Evolutionary conservation across 2,329 filamentous ascomycete species (phyloP), one percentile per base, ranked within the genome.

Genomic region (Microcera coccophila): DNA sequence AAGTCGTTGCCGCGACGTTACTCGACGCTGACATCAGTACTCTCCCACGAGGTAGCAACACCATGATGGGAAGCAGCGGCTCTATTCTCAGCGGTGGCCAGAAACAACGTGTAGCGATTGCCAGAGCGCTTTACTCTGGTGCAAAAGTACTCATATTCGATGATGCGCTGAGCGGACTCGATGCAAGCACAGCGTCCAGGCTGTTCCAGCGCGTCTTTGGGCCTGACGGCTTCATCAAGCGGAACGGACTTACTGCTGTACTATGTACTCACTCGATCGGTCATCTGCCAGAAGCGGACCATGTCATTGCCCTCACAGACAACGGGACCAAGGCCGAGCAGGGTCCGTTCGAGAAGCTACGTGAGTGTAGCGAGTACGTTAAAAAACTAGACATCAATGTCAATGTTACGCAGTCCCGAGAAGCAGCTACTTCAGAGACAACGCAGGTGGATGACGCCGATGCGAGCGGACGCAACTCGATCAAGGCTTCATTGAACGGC

Each of bases 1-100:
- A 26, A 16, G 3, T 16, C 34, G 2, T 43, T 20, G 36, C 22
- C 14, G 19, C 11, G 16, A 19, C 22, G 21, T 40, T 7, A 12
- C 12, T 7, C 12, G 22, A 26, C 12, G 12, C 22, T 26, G 22
- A n/a, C n/a, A n/a, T n/a, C 12, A 26, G 12, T 26, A 26, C 12
- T 26, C 12, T 7, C 7, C 22, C 12, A 12, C 22, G 22, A 12
- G 60, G 60, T 9, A 59, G 63, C 26, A 46, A 55, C 16, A 62
- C 60, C 1, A 48, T 54, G 15, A 52, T 65, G 39, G 62, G 62
- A 14, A 58, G 54, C 34, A 57, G 57, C 29, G 61, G 62, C 4
- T 54, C 62, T 38, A 60, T 53, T 31, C 48, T 65, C 7, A 63
- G 60, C 14, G 62, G 62, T 28, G 62, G 62, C 2, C 62, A 65